Evolutionary conservation across 2,329 filamentous ascomycete species (phyloP).

Genomic region (Diaporthe velutina): DNA sequence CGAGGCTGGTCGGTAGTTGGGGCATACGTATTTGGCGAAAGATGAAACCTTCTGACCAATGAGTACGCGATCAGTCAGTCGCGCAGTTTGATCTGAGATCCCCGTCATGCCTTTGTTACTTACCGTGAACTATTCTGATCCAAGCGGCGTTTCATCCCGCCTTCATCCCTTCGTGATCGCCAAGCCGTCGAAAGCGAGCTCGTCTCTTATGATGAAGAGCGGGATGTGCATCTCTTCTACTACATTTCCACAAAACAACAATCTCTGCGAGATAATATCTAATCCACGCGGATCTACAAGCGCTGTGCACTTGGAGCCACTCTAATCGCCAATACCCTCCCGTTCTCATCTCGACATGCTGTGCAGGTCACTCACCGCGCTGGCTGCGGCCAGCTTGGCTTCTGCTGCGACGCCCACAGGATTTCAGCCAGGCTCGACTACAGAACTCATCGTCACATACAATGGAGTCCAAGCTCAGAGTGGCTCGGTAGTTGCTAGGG

Average conservation of each 20-base stretch:
- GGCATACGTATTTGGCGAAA: background rate
- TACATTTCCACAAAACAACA: background rate
- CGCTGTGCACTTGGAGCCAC: constrained; percentile 5
- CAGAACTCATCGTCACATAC: constrained; percentile 56
- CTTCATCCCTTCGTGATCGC: constrained; percentile 19
- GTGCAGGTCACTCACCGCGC: constrained; percentile 47
- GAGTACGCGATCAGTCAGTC: background rate
- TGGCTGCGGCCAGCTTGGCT: constrained; percentile 50
- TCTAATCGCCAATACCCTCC: background rate
- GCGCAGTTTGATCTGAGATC: constrained; percentile 27
- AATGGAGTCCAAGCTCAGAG: constrained; percentile 52
- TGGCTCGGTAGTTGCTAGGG: constrained; percentile 54
- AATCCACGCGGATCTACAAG: background rate
- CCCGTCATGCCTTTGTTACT: constrained; percentile 22
- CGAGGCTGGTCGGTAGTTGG: background rate
- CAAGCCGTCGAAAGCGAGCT: constrained; percentile 16
- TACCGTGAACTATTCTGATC: constrained; percentile 19
- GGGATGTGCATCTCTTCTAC: constrained; percentile 18
- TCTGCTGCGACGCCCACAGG: constrained; percentile 56
- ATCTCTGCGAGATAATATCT: constrained; percentile 5
- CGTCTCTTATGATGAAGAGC: constrained; percentile 23
- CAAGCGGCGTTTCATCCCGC: constrained; percentile 29
- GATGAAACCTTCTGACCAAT: constrained; percentile 26
- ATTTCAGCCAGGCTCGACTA: constrained; percentile 54
- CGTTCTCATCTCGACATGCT: constrained; percentile 46